Base-by-base conservation (phyloP, 495 filamentous ascomycete species). In the Cudoniella acicularis region DNA sequence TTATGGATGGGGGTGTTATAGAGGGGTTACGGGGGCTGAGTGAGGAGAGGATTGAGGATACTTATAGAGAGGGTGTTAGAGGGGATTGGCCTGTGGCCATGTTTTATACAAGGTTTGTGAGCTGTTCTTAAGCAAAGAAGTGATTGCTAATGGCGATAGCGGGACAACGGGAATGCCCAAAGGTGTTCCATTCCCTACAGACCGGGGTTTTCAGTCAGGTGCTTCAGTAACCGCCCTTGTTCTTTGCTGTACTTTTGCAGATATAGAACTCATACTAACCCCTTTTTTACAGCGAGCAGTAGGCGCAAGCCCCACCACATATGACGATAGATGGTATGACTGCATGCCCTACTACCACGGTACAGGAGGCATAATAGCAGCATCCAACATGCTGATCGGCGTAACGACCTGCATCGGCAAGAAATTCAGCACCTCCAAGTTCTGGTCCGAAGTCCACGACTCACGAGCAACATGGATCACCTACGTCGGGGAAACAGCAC, bases 321-420 rank as follows among this genome's bases (percentile, higher is more conserved):
- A 70, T 20, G 77, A 74, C 10, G 84, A 88, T 64, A 73, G 86
- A 20, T 89, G 83, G 82, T 89, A 91, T 70, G 76, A 81, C 63
- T 89, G 87, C 67, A 92, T 93, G 88, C 89, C 89, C 2, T 69
- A 91, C 16, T 93, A 91, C 68, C 89, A 93, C 67, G 88, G 88
- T 10, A 93, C 89, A 0, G 87, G 86, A 0, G 76, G 77, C 3
- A 47, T 63, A 11, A 10, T 43, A 21, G 78, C 75, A 6, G 81
- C 88, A 40, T 71, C 70, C 11, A 76, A 78, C 57, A 70, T 91
- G 51, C 64, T 83, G 3, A 73, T 61, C 16, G 88, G 88, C 1
- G 68, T 82, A 8, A 82, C 83, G 9, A 69, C 90, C 49, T 89
- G 85, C 40, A 76, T 92, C 10, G 88, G 83, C 10, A 83, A 83